These are phyloP conservation scores for Citrus mangshanensis DNA, from an alignment of 345 rosid species.

Conservation along the genomic window DNA sequence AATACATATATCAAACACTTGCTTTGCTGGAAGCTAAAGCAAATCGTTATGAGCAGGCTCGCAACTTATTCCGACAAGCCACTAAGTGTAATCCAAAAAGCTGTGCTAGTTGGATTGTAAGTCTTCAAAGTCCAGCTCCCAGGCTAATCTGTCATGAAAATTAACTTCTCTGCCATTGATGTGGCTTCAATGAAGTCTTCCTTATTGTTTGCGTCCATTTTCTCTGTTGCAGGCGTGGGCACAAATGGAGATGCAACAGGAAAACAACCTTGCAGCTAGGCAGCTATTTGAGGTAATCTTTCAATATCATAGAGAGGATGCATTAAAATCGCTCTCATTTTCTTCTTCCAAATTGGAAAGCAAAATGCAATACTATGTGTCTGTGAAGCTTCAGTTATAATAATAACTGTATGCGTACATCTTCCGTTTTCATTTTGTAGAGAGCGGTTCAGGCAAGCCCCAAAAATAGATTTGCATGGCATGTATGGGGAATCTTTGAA, in stretches of 20 bases:
- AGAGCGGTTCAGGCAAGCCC: constrained; percentile 96
- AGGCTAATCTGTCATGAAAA: neutral
- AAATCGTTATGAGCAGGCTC: constrained; percentile 69
- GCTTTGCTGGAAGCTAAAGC: constrained; percentile 86
- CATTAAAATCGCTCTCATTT: neutral
- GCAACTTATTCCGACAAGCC: constrained; percentile 81
- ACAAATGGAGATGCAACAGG: constrained; percentile 86
- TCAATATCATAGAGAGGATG: neutral
- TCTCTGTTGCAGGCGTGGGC: constrained; percentile 78
- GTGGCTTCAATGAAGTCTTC: neutral
- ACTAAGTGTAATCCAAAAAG: constrained; percentile 85
- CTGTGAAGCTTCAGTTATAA: neutral
- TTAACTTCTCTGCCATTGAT: neutral
- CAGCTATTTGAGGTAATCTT: constrained; percentile 75
- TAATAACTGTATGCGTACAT: constrained; percentile 1
- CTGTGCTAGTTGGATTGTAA: constrained; percentile 99
- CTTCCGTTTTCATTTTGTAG: constrained; percentile 29
- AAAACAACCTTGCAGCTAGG: constrained; percentile 67
- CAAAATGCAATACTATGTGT: neutral
- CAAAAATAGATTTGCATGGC: constrained; percentile 96
- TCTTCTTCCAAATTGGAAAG: neutral
- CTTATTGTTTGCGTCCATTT: constrained; percentile 11
- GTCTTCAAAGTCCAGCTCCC: constrained; percentile 26
- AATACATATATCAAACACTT: constrained; percentile 86
- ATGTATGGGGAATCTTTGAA: constrained; percentile 94